A percentile compares a stretch with the other conserved stretches of the same genome.
These are phyloP conservation scores for Dendrocalamus latiflorus DNA, from an alignment of 202 grass and related monocot genomes.

Conservation along the genomic window DNA sequence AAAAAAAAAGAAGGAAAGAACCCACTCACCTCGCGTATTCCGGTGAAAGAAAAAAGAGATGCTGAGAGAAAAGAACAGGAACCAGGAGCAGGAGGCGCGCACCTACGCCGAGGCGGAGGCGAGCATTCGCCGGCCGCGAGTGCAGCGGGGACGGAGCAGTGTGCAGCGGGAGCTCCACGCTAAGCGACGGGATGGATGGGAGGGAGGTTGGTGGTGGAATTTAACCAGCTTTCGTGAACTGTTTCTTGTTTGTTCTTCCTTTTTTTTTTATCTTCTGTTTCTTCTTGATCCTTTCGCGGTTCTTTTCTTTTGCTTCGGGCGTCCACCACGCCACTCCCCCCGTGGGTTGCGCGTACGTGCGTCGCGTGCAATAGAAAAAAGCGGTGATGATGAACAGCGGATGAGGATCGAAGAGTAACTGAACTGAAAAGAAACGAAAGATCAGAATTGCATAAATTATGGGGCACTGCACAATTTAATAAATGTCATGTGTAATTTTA, in stretches of 20 bases:
- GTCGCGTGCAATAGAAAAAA: conserved; percentile 8
- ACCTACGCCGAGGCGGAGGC: conserved; percentile 19
- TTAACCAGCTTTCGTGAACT: conserved; percentile 20
- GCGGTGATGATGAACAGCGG: conserved; percentile 16
- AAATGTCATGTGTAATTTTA: background rate
- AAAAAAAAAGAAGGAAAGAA: background rate
- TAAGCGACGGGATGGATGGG: background rate
- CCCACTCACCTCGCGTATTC: background rate
- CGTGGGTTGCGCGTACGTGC: conserved; percentile 34
- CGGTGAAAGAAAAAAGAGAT: too few species aligned
- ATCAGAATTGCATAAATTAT: background rate
- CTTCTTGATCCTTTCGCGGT: background rate
- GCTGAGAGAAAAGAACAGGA: too few species aligned
- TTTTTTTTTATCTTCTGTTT: too few species aligned
- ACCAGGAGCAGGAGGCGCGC: background rate
- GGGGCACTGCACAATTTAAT: background rate
- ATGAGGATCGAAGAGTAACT: background rate
- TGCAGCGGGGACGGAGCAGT: background rate
- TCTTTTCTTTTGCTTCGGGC: conserved; percentile 19
- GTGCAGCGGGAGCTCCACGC: conserved; percentile 3
- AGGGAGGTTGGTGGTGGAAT: conserved; percentile 18
- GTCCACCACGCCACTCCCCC: background rate
- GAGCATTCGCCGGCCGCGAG: conserved; percentile 8
- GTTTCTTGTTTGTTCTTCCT: conserved; percentile 30
- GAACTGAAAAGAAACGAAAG: background rate